Base-by-base conservation (phyloP, 768 basidiomycete genomes). In the Hypholoma sublateritium region DNA sequence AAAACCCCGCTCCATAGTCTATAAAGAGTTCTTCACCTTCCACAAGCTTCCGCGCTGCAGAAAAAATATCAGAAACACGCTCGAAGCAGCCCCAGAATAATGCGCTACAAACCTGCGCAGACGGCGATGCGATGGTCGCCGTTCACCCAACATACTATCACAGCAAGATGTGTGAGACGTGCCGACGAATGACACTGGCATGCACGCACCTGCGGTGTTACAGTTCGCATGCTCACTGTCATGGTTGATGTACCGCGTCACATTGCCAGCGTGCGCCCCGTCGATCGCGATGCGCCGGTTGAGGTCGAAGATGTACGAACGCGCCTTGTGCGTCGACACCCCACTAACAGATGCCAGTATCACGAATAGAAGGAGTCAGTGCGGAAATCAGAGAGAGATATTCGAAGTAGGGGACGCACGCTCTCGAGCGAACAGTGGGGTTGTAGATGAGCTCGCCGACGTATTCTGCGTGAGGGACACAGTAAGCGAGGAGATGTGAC, bases 171-270 rank as follows among this genome's bases (percentile, higher is more conserved):
- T 14, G 8, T 32, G 11, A 25, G 28, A 22, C 8, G 25, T 12
- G 7, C 17, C 17, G 2, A 32, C 16, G 16, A 16, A 48, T 42
- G 14, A 16, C 12, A 32, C 19, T 39, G 17, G 58, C 45, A 28
- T 14, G 13, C 22, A 65, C 74, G 24, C 60, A 85, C 85, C 75
- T 54, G 56, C 62, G 0, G 83, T 83, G 1, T 58, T 49, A 57
- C 80, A 81, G 62, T 86, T 89, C 3, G 59, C 44, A 59, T 49
- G 57, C 56, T 34, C 12, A 49, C 61, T 19, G 5, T 32, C 28
- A 55, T 91, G 89, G 62, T 92, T 88, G 52, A 91, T 82, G 61
- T 84, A 90, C 13, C 88, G 76, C n/a, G 87, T 75, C 39, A 77
- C 74, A 56, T 90, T 90, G 4, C 87, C 88, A 0, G 72, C 78